phyloP scores from a whole-genome alignment of 2,329 filamentous ascomycete species.

The Penicillium sp. region DNA sequence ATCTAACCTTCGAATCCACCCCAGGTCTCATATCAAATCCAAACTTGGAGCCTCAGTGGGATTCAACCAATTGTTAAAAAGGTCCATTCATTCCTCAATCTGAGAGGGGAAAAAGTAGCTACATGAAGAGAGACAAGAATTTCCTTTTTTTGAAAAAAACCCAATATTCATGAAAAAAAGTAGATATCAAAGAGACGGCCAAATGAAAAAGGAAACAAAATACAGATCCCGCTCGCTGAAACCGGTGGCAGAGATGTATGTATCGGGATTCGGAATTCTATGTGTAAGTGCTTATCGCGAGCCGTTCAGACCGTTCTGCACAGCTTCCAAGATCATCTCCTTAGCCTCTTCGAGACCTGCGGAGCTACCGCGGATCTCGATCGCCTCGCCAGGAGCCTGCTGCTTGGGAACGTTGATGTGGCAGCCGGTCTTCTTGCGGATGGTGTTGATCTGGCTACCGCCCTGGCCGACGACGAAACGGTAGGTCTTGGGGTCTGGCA shows the following conservation, averaged over 20 bases:
- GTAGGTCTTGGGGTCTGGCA: constrained; percentile 88
- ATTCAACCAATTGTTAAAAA: background rate
- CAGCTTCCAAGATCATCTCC: constrained; percentile 83
- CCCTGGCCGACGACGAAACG: constrained; percentile 85
- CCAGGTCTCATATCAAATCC: too few species aligned
- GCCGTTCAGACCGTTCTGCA: constrained; percentile 51
- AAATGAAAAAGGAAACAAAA: constrained; percentile 9
- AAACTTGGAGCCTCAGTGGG: too few species aligned
- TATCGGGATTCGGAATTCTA: constrained; percentile 15
- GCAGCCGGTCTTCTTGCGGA: constrained; percentile 88
- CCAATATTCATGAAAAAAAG: constrained; percentile 17
- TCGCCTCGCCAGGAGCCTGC: constrained; percentile 74
- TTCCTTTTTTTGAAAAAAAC: constrained; percentile 17
- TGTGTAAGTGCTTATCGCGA: constrained; percentile 15
- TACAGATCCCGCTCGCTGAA: constrained; percentile 16
- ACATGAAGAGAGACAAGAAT: constrained; percentile 3
- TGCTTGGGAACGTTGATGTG: constrained; percentile 90
- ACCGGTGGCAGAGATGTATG: constrained; percentile 8
- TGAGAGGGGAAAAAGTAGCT: background rate
- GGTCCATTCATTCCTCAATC: background rate
- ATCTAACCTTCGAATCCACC: too few species aligned
- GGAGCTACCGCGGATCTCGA: constrained; percentile 79
- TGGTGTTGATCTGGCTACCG: constrained; percentile 88
- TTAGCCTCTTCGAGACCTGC: constrained; percentile 84
- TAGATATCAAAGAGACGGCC: constrained; percentile 14